These are phyloP conservation scores for Cicer pinnatifidum DNA, from an alignment of 306 rosid species.

Conservation along the genomic window DNA sequence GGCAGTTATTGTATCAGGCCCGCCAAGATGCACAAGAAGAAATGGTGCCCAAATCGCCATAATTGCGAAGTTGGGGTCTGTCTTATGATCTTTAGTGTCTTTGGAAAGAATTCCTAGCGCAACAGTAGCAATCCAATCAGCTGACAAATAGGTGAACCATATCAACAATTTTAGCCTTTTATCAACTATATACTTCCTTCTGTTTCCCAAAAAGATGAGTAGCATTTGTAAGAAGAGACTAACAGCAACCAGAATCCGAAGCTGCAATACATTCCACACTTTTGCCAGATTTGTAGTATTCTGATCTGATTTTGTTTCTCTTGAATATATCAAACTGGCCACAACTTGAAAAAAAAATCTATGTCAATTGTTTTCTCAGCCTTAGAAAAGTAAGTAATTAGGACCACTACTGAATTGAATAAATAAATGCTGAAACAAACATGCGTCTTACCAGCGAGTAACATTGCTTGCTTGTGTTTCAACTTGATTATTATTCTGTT, in stretches of 20 bases:
- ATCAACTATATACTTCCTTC: slow-evolving; percentile 31
- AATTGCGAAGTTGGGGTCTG: not conserved
- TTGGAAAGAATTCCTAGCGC: slow-evolving; percentile 42
- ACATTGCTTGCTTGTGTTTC: slow-evolving; percentile 1
- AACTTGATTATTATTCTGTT: not conserved
- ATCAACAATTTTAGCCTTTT: not conserved
- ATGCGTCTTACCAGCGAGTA: not conserved
- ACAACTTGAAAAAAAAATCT: slow-evolving; percentile 5
- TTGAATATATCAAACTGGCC: not conserved
- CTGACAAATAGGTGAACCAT: slow-evolving; percentile 49
- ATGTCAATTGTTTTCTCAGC: not conserved
- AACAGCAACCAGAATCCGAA: slow-evolving; percentile 33
- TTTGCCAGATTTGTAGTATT: not conserved
- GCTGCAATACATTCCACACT: slow-evolving; percentile 46
- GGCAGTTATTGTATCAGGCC: slow-evolving; percentile 53
- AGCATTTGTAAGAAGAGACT: slow-evolving; percentile 47
- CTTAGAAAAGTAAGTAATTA: not conserved
- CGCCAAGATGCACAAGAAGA: slow-evolving; percentile 56
- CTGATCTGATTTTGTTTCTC: not conserved
- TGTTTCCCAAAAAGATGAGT: slow-evolving; percentile 42
- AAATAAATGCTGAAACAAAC: not conserved
- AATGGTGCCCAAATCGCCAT: slow-evolving; percentile 53
- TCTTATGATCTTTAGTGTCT: not conserved
- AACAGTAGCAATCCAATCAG: slow-evolving; percentile 47
- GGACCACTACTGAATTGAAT: not conserved